Evolutionary conservation across 2,329 filamentous ascomycete genomes (phyloP).

Genomic region (Shiraia bambusicola): DNA sequence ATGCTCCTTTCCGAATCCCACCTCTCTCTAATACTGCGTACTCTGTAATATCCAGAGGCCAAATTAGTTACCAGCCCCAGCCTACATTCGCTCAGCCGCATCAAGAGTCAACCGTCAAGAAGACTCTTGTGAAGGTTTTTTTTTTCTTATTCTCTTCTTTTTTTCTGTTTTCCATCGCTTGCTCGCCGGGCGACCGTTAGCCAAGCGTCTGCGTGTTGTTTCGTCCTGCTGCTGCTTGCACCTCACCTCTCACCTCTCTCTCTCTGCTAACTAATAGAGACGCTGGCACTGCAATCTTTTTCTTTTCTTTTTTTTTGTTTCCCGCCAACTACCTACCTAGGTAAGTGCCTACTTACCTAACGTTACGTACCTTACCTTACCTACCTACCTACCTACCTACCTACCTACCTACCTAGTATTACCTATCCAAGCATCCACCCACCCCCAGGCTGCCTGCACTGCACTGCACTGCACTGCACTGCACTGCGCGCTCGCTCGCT

Average conservation of each 20-base stretch:
- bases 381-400: too few relatives aligned
- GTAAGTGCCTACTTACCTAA: too few relatives aligned
- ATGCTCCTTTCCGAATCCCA: conserved; percentile 17
- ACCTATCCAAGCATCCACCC: conserved; percentile 4
- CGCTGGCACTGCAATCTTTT: too few relatives aligned
- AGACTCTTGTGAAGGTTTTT: too few relatives aligned
- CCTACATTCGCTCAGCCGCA: conserved; percentile 27
- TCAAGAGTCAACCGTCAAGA: conserved; percentile 20
- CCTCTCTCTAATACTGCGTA: too few relatives aligned
- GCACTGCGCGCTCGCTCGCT: conserved; percentile 6
- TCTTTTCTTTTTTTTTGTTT: too few relatives aligned
- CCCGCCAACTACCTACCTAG: too few relatives aligned
- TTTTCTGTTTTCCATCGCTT: conserved; percentile 15
- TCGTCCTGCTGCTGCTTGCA: conserved; percentile 1
- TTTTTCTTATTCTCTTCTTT: too few relatives aligned
- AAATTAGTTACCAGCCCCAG: conserved; percentile 13
- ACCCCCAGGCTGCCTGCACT: conserved; percentile 1
- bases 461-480: conserved; percentile 3
- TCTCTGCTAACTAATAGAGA: too few relatives aligned
- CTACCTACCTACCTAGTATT: too few relatives aligned
- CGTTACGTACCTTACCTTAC: too few relatives aligned
- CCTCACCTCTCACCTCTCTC: not conserved
- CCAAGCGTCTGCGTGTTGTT: conserved; percentile 12
- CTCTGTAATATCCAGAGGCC: conserved; percentile 5
- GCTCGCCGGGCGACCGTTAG: conserved; percentile 13